Evolutionary conservation across 108 stramenopile genomes (phyloP), one percentile per base, ranked within the genome.

Genomic region (Fragilariopsis cylindrus): DNA sequence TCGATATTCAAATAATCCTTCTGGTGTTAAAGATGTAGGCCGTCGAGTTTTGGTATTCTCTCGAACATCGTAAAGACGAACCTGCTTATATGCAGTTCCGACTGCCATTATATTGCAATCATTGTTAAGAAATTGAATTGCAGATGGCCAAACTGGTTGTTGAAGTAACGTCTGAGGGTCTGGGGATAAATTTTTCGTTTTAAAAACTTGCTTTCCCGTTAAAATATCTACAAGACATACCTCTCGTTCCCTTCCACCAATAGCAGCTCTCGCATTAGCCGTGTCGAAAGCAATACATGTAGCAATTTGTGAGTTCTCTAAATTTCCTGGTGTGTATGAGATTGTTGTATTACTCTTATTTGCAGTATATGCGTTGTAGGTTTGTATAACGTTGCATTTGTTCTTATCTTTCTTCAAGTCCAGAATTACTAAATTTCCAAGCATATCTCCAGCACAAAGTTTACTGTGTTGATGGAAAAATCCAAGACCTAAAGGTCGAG

Each of bases 91-190:
- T 16, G 94, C 94, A 5, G 90, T 90, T 6, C 94, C 94, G 5
- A 83, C 82, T 3, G 90, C 89, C 72, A 95, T 69, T 3, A 85
- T 65, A 69, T 83, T 79, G 3, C 69, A 65, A n/a, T 68, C 67
- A 41, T 66, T 57, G 19, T 79, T 41, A 39, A 90, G 63, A 63
- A 90, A 92, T 52, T 74, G 71, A 19, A 95, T 71, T 7, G 88
- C 69, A 0, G 90, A 83, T 40, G 94, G 84, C 94, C 94, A 95
- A 21, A 91, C 78, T 6, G 87, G 91, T 57, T 90, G 88, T 68
- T 90, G 91, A 2, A 95, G 69, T 18, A 95, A 74, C 18, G 94
- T 95, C 81, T 90, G 91, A 16, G 90, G 90, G 84, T 95, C 89
- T 6, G 93, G 90, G 47, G 90, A 84, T 52, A 92, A 57, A 81